These are phyloP conservation scores for Sequoia sempervirens DNA, from an alignment of 75 land plant species.

Conservation along the genomic window DNA sequence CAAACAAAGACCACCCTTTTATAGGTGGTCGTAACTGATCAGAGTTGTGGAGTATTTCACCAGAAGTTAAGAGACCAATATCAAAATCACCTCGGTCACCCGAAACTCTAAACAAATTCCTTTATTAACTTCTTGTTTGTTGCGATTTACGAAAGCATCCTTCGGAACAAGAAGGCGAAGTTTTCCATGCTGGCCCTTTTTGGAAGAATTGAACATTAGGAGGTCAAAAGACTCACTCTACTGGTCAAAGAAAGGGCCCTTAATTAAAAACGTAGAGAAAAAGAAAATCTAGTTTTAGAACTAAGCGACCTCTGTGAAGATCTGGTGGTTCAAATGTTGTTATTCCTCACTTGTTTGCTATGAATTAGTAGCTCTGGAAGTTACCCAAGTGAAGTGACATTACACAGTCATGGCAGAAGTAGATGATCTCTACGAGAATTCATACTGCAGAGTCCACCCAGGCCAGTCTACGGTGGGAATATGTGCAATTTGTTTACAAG, in stretches of 20 bases:
- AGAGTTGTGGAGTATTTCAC: no score
- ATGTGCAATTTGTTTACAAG: slow-evolving; percentile 62
- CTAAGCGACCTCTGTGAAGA: background rate
- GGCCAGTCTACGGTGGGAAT: slow-evolving; percentile 50
- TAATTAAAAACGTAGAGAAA: background rate
- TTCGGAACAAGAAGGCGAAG: background rate
- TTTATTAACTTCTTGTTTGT: no score
- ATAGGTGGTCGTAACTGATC: no score
- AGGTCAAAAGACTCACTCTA: background rate
- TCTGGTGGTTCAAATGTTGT: background rate
- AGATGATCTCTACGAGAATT: background rate
- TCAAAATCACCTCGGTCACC: no score
- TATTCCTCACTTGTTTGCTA: background rate
- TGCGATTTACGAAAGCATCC: background rate
- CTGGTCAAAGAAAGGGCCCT: background rate
- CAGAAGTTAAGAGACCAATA: no score
- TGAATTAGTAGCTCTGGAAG: background rate
- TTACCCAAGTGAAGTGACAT: background rate
- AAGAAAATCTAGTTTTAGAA: background rate
- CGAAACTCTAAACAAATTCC: no score
- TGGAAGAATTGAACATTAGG: background rate
- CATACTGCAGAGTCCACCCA: slow-evolving; percentile 47
- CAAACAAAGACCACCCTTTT: no score
- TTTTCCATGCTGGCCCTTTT: background rate
- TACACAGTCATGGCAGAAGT: slow-evolving; percentile 1